A percentile compares a stretch with the other conserved stretches of the same genome.
Evolutionary conservation across 73 alveolate genomes (phyloP).

Genomic region (Paramecium pentaurelia): DNA sequence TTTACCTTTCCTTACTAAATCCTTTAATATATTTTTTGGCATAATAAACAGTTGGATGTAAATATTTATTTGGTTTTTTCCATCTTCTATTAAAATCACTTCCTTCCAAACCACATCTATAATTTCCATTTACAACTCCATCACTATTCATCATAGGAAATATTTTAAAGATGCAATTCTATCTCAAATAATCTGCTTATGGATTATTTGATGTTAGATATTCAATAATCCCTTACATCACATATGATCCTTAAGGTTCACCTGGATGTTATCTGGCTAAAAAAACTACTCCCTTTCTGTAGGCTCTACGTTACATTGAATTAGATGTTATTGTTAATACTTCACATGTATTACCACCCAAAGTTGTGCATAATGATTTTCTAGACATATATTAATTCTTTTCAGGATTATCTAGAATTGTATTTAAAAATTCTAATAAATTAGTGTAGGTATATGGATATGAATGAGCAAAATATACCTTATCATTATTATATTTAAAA

Average conservation of each 20-base stretch:
- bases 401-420: neutral
- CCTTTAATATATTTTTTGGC: constrained; percentile 82
- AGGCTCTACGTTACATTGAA: constrained; percentile 50
- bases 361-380: constrained; percentile 76
- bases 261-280: constrained; percentile 90
- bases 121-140: constrained; percentile 87
- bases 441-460: constrained; percentile 95
- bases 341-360: constrained; percentile 85
- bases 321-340: constrained; percentile 80
- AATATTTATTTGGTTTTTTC: constrained; percentile 66
- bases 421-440: constrained; percentile 60
- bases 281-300: constrained; percentile 77
- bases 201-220: constrained; percentile 80
- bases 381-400: constrained; percentile 54
- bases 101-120: constrained; percentile 76
- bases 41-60: constrained; percentile 90
- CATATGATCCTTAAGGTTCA: constrained; percentile 82
- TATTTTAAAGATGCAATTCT: constrained; percentile 76
- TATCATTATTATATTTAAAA: constrained; percentile 67
- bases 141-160: constrained; percentile 86
- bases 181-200: constrained; percentile 80
- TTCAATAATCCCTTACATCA: constrained; percentile 85
- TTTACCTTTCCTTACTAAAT: constrained; percentile 82
- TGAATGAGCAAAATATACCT: constrained; percentile 91
- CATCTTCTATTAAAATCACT: constrained; percentile 84